A percentile compares a stretch with the other conserved stretches of the same genome.
phyloP scores from a whole-genome alignment of 2,329 filamentous ascomycete species.

The Plectosphaerella cucumerina region DNA sequence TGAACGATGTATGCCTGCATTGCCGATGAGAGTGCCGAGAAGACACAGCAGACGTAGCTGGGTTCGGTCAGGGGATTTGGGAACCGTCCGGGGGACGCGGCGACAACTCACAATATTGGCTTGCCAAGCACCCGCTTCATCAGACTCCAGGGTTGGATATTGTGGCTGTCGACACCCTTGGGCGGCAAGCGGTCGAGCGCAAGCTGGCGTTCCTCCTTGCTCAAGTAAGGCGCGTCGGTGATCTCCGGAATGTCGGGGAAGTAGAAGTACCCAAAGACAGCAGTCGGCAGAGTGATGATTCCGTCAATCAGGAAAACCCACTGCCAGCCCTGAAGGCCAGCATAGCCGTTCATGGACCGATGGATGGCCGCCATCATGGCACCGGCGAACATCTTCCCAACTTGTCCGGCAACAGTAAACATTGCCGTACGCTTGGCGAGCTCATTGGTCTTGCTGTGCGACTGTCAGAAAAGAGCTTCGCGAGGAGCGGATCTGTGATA shows the following conservation, averaged over 20 bases:
- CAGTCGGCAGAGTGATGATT: conserved; percentile 47
- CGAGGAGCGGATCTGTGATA: conserved; percentile 16
- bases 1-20: conserved; percentile 16
- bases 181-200: conserved; percentile 23
- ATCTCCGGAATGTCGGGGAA: conserved; percentile 44
- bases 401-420: conserved; percentile 56
- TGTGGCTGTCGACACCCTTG: conserved; percentile 26
- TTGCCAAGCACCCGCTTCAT: conserved; percentile 20
- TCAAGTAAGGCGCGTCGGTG: conserved; percentile 29
- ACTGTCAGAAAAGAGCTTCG: background rate
- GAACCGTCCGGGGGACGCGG: accelerated
- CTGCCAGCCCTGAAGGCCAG: conserved; percentile 45
- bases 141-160: conserved; percentile 22
- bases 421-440: conserved; percentile 60
- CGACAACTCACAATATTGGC: conserved; percentile 22
- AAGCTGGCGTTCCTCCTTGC: conserved; percentile 18
- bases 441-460: conserved; percentile 40
- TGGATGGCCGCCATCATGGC: conserved; percentile 47
- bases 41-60: conserved; percentile 32
- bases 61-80: background rate
- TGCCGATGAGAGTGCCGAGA: conserved; percentile 21
- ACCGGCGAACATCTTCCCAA: conserved; percentile 55
- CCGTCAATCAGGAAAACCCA: conserved; percentile 42
- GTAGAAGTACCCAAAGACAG: conserved; percentile 43
- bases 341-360: conserved; percentile 32